Percentiles rank a stretch among this genome's conserved stretches.
Conservation (phyloP, 2,329 filamentous ascomycete species). For the Pyrenochaeta sp. region DNA sequence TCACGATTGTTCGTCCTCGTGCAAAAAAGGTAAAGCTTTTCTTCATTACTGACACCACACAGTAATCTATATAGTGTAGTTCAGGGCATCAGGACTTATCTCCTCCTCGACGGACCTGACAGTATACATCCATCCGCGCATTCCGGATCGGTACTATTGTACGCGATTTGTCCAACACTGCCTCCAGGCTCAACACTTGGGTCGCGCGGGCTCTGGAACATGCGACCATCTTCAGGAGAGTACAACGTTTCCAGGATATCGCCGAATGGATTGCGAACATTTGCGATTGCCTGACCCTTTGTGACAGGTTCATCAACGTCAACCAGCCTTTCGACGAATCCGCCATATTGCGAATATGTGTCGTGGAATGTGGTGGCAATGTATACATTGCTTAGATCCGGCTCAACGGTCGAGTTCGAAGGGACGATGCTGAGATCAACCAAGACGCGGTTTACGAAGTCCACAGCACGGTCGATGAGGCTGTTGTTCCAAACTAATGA, state of each 20-base stretch:
- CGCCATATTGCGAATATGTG: slow-evolving; percentile 34
- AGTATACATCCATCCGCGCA: slow-evolving; percentile 41
- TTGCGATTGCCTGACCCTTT: slow-evolving; percentile 47
- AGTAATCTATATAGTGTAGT: too few species aligned
- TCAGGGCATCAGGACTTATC: too few species aligned
- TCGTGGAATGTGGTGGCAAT: slow-evolving; percentile 40
- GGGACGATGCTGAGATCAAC: slow-evolving; percentile 31
- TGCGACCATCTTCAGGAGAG: slow-evolving; percentile 41
- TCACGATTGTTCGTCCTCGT: too few species aligned
- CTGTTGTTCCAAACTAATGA: slow-evolving; percentile 41
- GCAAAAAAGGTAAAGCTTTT: too few species aligned
- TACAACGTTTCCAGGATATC: slow-evolving; percentile 46
- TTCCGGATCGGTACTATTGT: slow-evolving; percentile 44
- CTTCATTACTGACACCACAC: too few species aligned
- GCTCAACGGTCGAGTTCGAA: slow-evolving; percentile 37
- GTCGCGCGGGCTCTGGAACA: slow-evolving; percentile 45
- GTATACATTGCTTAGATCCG: slow-evolving; percentile 42
- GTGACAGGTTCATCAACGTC: slow-evolving; percentile 42
- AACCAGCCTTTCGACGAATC: slow-evolving; percentile 40
- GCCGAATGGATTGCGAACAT: slow-evolving; percentile 46
- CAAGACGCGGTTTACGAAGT: slow-evolving; percentile 34
- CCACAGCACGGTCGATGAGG: slow-evolving; percentile 45
- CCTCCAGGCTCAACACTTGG: slow-evolving; percentile 46
- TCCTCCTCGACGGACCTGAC: slow-evolving; percentile 16
- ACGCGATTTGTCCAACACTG: slow-evolving; percentile 45